Evolutionary conservation across 441 rosid species (phyloP).

Genomic region (Isatis lusitanica): DNA sequence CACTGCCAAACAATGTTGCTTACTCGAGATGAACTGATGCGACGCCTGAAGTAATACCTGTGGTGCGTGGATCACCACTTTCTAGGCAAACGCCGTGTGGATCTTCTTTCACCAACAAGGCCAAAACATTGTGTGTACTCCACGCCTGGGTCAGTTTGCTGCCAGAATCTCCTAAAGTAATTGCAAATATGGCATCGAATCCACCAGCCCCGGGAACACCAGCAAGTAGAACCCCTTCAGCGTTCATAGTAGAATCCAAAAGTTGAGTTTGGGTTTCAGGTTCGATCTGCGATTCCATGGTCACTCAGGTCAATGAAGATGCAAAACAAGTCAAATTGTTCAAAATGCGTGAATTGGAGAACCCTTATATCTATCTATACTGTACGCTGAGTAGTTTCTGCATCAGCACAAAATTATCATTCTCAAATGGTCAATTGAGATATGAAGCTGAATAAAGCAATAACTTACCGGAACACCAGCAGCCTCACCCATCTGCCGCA

Average conservation of each 20-base stretch:
- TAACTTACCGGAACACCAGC: conserved; percentile 74
- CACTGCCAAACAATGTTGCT: conserved; percentile 30
- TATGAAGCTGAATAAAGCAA: conserved; percentile 4
- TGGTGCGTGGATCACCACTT: conserved; percentile 69
- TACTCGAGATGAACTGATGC: conserved; percentile 55
- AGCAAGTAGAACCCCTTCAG: conserved; percentile 89
- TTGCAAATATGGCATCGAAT: conserved; percentile 84
- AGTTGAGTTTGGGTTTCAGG: conserved; percentile 83
- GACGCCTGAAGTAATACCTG: conserved; percentile 54
- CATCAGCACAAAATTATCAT: conserved; percentile 12
- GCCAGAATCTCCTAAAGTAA: conserved; percentile 72
- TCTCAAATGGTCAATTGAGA: conserved; percentile 9
- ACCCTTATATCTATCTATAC: background rate
- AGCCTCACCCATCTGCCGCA: conserved; percentile 92
- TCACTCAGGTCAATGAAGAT: conserved; percentile 20
- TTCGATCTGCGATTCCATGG: conserved; percentile 70
- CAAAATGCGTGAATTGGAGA: background rate
- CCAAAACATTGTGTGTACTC: conserved; percentile 74
- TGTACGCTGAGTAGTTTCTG: background rate
- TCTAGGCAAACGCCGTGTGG: conserved; percentile 81
- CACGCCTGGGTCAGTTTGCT: conserved; percentile 58
- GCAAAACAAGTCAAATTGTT: conserved; percentile 6
- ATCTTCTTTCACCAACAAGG: conserved; percentile 89
- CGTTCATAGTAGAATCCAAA: conserved; percentile 72
- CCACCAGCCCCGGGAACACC: conserved; percentile 99